Base-by-base conservation (phyloP, 2,329 filamentous ascomycete species). In the Cryphonectria nitschkei region DNA sequence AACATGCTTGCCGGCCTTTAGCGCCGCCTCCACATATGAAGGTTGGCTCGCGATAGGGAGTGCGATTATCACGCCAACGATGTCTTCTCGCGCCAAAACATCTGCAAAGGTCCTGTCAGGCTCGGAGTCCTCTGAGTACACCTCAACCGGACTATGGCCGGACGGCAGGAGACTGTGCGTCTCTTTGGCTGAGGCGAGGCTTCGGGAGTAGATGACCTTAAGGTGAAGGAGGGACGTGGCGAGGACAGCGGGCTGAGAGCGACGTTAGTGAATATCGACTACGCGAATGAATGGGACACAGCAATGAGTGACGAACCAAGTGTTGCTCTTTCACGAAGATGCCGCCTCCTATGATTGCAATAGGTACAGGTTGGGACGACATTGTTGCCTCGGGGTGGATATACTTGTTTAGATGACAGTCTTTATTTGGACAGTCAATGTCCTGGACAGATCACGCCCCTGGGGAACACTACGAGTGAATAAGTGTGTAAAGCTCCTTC, bases 201-300 rank as follows among this genome's bases (percentile, higher is more conserved):
- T 87, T 67, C 89, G 86, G 2, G 88, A 90, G 78, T 89, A 92
- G 72, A 90, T 82, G 41, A 88, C 87, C 80, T 88, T 90, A 72
- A 92, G 83, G 16, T 79, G 78, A 7, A 91, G 80, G 34, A 75
- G 70, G 8, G 72, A 65, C n/a, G 72, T 70, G 46, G 67, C 72
- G 16, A 73, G 72, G 11, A 73, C 70, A 13, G 72, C 72, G 41
- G 72, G 72, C 72, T 73, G 39, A n/a, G 32, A 1, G 22, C 41
- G 19, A 52, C 37, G 69, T 67, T 39, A 71, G 58, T 54, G 29
- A 29, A 26, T 32, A 34, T 34, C 37, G 26, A 19, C 16, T 16
- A 19, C 29, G 11, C 26, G 52, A 52, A 13, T 68, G 62, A 39
- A 13, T 68, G 62, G 50, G 32, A 29, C 39, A 63, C 4, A 29